Conservation (phyloP, 331 rosid species). For the Quercus tomentella region DNA sequence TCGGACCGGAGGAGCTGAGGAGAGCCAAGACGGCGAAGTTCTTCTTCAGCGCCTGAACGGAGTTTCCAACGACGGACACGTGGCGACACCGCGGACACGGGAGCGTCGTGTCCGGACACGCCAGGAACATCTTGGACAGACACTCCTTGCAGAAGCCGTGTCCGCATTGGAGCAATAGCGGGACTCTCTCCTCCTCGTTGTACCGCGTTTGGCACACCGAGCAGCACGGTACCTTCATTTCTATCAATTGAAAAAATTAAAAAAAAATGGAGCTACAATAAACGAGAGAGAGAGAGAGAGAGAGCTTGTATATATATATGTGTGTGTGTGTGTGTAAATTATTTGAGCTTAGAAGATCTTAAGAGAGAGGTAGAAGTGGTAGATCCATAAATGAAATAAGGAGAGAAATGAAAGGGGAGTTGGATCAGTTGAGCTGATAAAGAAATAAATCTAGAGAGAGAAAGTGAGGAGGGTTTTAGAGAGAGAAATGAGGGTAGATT, state of each 20-base stretch:
- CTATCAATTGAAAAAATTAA: neutral
- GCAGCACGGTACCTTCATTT: constrained; percentile 94
- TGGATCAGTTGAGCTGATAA: neutral
- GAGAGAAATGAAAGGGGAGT: neutral
- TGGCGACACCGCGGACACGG: constrained; percentile 89
- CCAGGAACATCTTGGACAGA: constrained; percentile 75
- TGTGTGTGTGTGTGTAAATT: neutral
- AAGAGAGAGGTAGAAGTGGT: neutral
- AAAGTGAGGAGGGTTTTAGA: neutral
- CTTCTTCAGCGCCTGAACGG: constrained; percentile 79
- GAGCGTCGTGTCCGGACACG: constrained; percentile 62
- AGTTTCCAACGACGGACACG: constrained; percentile 85
- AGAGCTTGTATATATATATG: too few species aligned
- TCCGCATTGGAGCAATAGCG: constrained; percentile 95
- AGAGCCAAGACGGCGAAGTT: constrained; percentile 86
- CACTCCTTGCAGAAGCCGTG: constrained; percentile 96
- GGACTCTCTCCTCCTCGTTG: constrained; percentile 95
- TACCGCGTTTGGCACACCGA: constrained; percentile 95
- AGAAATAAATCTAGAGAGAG: constrained; percentile 10
- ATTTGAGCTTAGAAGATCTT: constrained; percentile 14
- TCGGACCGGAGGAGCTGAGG: constrained; percentile 44
- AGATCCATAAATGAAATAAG: neutral
- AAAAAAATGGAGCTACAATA: neutral
- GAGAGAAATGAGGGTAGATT: neutral
- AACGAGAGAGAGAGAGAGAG: neutral